Percentiles rank a stretch among this genome's conserved stretches.
Conservation (phyloP, 2,329 filamentous ascomycete genomes). For the Microdochium trichocladiopsis region DNA sequence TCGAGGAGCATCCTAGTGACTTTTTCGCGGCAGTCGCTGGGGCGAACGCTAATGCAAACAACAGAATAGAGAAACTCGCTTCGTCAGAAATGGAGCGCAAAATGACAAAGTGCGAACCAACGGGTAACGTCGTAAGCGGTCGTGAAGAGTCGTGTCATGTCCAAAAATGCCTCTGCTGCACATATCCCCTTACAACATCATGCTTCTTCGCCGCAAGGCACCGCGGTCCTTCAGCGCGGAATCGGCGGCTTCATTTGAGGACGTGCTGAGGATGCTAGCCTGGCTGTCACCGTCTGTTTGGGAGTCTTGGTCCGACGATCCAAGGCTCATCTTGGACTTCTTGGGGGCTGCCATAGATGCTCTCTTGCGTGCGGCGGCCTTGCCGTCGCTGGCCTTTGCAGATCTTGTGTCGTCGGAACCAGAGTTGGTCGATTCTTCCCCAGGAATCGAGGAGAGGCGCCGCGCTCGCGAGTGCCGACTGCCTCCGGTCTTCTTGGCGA, state of each 20-base stretch:
- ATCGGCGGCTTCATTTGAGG: slow-evolving; percentile 16
- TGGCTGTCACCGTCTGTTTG: slow-evolving; percentile 22
- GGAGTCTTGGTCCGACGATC: slow-evolving; percentile 7
- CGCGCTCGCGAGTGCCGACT: slow-evolving; percentile 26
- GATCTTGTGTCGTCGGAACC: slow-evolving; percentile 18
- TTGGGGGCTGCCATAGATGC: slow-evolving; percentile 33
- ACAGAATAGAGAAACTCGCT: not conserved
- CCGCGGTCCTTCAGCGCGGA: slow-evolving; percentile 18
- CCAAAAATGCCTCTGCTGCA: slow-evolving; percentile 1
- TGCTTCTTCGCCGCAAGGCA: slow-evolving; percentile 44
- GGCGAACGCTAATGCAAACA: not conserved
- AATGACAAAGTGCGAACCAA: not conserved
- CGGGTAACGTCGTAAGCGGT: not conserved
- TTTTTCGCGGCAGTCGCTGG: not conserved
- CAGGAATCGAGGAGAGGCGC: slow-evolving; percentile 29
- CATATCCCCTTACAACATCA: slow-evolving; percentile 37
- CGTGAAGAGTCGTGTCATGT: no score
- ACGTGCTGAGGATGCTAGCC: slow-evolving; percentile 10
- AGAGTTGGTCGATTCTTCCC: slow-evolving; percentile 20
- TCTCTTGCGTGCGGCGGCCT: slow-evolving; percentile 26
- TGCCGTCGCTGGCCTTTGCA: slow-evolving; percentile 8
- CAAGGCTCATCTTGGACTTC: slow-evolving; percentile 19
- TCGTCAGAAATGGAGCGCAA: no score
- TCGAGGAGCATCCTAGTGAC: not conserved
- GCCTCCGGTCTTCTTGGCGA: slow-evolving; percentile 13